phyloP scores from a whole-genome alignment of 225 moss, liverwort and hornwort genomes.

The Pleurozium schreberi region DNA sequence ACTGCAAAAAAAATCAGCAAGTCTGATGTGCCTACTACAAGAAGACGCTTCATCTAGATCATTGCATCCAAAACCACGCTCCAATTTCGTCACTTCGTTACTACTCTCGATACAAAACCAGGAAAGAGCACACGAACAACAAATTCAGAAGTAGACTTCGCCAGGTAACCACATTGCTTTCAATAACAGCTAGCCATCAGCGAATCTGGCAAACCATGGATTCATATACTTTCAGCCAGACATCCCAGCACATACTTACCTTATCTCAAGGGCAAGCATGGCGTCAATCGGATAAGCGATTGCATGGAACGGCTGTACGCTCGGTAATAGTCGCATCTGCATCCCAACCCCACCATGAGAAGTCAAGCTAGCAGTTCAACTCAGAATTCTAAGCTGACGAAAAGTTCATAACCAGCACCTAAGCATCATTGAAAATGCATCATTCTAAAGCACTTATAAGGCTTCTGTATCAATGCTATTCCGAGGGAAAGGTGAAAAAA shows the following conservation, averaged over 20 bases:
- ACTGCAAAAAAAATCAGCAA: slow-evolving; percentile 26
- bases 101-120: not conserved
- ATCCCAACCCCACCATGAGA: not conserved
- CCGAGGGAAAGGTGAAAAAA: not conserved
- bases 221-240: not conserved
- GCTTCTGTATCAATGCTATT: not conserved
- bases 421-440: not conserved
- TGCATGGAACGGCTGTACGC: slow-evolving; percentile 98
- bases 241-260: slow-evolving; percentile 22
- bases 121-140: not conserved
- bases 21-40: not conserved
- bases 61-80: not conserved
- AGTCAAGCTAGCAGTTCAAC: not conserved
- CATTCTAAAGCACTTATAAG: not conserved
- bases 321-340: slow-evolving; percentile 88
- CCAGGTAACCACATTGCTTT: not conserved
- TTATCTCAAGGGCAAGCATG: slow-evolving; percentile 83
- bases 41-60: not conserved
- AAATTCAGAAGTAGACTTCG: not conserved
- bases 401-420: not conserved
- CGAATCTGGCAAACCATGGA: not conserved
- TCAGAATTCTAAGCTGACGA: not conserved
- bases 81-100: not conserved
- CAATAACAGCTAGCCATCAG: not conserved
- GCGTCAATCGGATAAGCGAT: slow-evolving; percentile 97